A percentile compares a stretch with the other conserved stretches of the same genome.
Evolutionary conservation across 2,329 filamentous ascomycete genomes (phyloP).

Genomic region (Fusarium metavorans): DNA sequence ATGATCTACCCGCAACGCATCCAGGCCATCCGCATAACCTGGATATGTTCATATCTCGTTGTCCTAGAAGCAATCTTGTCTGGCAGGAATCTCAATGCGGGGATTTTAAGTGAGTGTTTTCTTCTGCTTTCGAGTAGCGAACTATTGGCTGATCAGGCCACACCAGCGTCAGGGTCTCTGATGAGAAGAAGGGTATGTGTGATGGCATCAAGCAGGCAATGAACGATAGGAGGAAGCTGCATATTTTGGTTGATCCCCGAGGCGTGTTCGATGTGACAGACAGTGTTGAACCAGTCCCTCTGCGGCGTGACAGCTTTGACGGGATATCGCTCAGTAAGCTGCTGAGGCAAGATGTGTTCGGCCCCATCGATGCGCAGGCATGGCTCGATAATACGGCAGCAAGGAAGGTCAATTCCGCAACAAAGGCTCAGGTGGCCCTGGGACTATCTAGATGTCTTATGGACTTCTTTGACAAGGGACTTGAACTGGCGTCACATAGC

Average conservation of each 20-base stretch:
- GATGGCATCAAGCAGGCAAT: not conserved
- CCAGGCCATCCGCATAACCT: not conserved
- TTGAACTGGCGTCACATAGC: no score
- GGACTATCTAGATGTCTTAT: no score
- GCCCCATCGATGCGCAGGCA: not conserved
- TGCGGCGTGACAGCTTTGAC: not conserved
- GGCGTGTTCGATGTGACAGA: not conserved
- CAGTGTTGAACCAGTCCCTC: not conserved
- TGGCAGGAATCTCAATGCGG: not conserved
- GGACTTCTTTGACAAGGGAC: no score
- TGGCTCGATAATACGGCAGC: not conserved
- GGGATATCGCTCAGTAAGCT: not conserved
- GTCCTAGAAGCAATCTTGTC: not conserved
- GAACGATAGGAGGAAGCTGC: not conserved
- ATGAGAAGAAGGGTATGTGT: not conserved
- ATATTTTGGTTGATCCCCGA: not conserved
- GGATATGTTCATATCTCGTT: not conserved
- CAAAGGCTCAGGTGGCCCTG: not conserved
- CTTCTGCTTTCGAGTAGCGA: no score
- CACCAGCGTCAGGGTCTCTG: not conserved
- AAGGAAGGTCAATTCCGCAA: not conserved
- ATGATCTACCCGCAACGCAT: not conserved
- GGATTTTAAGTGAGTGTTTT: not conserved
- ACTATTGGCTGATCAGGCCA: no score
- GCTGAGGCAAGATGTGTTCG: not conserved